A percentile compares a stretch with the other conserved stretches of the same genome.
phyloP scores from a whole-genome alignment of 441 rosid species.

The Adansonia rubrostipa region DNA sequence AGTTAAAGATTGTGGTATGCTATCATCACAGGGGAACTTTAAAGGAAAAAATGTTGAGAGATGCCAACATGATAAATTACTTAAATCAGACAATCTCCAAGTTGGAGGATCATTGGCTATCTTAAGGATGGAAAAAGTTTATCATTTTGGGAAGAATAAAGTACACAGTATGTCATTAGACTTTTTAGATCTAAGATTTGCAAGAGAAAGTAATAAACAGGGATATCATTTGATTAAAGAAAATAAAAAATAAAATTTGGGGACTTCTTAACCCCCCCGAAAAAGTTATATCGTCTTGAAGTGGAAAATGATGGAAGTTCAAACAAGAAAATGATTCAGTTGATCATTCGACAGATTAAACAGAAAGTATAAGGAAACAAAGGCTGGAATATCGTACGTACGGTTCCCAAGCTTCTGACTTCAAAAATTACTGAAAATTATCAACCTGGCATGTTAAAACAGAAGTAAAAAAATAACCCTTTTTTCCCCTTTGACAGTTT shows the following conservation, averaged over 20 bases:
- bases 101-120: conserved; percentile 32
- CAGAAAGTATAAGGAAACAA: neutral
- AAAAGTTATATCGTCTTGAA: neutral
- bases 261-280: neutral
- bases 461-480: neutral
- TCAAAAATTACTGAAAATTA: neutral
- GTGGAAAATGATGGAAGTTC: conserved; percentile 24
- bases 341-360: conserved; percentile 2
- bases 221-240: conserved; percentile 22
- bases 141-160: conserved; percentile 34
- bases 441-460: neutral
- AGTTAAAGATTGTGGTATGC: conserved; percentile 21
- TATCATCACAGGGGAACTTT: conserved; percentile 29
- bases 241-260: neutral
- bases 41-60: conserved; percentile 34
- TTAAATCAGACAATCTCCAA: conserved; percentile 37
- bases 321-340: conserved; percentile 11
- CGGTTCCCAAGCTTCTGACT: conserved; percentile 14
- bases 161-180: conserved; percentile 21
- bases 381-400: conserved; percentile 10
- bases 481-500: neutral
- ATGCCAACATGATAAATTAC: conserved; percentile 50
- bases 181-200: conserved; percentile 33
- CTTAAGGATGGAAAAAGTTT: conserved; percentile 31
- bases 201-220: conserved; percentile 20